Conservation (phyloP, 345 rosid species). For the Nephelium lappaceum region DNA sequence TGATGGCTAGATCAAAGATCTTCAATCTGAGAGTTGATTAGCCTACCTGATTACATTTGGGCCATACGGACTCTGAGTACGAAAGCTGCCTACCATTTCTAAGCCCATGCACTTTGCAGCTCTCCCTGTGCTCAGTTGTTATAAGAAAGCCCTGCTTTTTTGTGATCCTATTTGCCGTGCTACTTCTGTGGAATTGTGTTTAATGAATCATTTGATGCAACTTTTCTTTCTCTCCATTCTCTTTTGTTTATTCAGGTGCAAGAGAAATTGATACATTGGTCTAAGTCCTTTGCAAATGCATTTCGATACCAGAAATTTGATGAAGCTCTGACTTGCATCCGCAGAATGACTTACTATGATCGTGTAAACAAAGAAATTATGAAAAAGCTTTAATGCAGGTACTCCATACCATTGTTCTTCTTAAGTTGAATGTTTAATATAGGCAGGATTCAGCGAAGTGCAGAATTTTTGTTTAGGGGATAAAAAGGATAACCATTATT, state of each 20-base stretch:
- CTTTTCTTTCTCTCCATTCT: constrained; percentile 1
- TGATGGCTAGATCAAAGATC: not conserved
- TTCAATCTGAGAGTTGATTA: not conserved
- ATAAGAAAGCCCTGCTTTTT: not conserved
- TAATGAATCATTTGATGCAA: not conserved
- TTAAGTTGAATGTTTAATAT: not conserved
- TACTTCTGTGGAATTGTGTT: not conserved
- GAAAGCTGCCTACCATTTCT: not conserved
- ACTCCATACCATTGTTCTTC: not conserved
- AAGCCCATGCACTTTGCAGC: not conserved
- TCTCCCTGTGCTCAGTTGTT: not conserved
- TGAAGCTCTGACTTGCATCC: constrained; percentile 67
- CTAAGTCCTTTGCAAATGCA: constrained; percentile 58
- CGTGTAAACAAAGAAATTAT: constrained; percentile 78
- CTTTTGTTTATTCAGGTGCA: constrained; percentile 50
- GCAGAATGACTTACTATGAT: constrained; percentile 85
- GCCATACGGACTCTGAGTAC: not conserved
- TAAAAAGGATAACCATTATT: too few relatives aligned
- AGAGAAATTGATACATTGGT: constrained; percentile 68
- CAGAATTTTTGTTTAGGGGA: not conserved
- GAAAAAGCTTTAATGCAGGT: constrained; percentile 66
- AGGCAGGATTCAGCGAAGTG: not conserved
- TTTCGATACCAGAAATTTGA: constrained; percentile 55
- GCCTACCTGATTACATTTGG: not conserved
- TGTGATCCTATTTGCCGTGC: not conserved